These are phyloP conservation scores for Coniochaeta prunicola DNA, from an alignment of 2,329 filamentous ascomycete genomes.

Conservation along the genomic window DNA sequence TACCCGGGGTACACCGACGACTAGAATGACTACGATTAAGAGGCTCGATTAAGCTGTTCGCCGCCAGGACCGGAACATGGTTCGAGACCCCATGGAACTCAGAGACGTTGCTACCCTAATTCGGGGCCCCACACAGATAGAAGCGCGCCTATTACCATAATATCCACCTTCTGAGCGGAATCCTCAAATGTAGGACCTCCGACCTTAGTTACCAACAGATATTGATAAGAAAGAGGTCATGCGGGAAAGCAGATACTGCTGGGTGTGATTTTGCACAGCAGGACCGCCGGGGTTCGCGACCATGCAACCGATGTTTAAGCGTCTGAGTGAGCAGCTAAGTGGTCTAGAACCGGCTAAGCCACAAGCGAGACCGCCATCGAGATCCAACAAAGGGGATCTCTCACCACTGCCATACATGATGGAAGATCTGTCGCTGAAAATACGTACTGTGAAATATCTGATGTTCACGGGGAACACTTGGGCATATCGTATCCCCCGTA, in stretches of 20 bases:
- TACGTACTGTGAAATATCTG: background rate
- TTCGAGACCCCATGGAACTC: background rate
- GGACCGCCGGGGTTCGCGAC: too few species aligned
- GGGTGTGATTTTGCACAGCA: too few species aligned
- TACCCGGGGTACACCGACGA: too few species aligned
- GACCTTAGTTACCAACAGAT: background rate
- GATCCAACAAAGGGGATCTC: background rate
- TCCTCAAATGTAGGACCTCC: background rate
- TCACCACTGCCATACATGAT: background rate
- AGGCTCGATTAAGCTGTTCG: too few species aligned
- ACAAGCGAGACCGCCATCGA: background rate
- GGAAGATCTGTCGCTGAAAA: background rate
- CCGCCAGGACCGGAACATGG: too few species aligned
- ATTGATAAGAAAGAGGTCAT: background rate
- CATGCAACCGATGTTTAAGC: too few species aligned
- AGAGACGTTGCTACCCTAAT: too few species aligned
- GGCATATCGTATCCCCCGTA: background rate
- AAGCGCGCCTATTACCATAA: background rate
- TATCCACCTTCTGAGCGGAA: background rate
- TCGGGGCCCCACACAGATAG: background rate
- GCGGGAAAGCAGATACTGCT: background rate
- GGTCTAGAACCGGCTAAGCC: background rate
- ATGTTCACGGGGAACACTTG: background rate
- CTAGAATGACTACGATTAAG: too few species aligned
- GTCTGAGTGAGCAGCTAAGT: background rate